A percentile compares a stretch with the other conserved stretches of the same genome.
phyloP scores from a whole-genome alignment of 1,284 basidiomycete species.

The Moniliella sp. region DNA sequence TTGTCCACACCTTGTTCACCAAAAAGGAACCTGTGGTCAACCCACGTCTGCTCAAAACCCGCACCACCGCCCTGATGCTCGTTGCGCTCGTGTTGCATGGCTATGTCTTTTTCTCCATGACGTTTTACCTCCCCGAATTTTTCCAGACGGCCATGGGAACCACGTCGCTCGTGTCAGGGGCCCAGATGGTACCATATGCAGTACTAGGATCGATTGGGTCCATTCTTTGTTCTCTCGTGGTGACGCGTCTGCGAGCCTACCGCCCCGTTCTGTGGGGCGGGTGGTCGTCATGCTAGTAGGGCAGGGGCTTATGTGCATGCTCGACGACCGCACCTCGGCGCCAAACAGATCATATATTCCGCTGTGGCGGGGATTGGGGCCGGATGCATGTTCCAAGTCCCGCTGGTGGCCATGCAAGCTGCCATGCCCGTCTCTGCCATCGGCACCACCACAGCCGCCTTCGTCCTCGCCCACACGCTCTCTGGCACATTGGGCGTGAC shows the following conservation, averaged over 20 bases:
- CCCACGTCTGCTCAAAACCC: conserved; percentile 54
- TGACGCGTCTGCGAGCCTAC: no score
- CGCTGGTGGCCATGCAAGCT: neutral
- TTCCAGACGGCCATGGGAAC: conserved; percentile 53
- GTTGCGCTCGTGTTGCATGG: no score
- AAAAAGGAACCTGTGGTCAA: conserved; percentile 53
- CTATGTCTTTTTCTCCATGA: no score
- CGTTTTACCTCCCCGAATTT: conserved; percentile 45
- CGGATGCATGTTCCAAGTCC: conserved; percentile 1
- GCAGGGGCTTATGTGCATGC: neutral
- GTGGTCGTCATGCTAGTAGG: neutral
- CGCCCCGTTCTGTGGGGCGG: no score
- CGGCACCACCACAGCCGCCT: conserved; percentile 1
- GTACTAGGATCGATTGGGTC: no score
- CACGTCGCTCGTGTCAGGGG: conserved; percentile 38
- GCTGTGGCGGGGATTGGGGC: neutral
- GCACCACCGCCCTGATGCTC: conserved; percentile 50
- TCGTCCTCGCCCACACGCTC: conserved; percentile 1
- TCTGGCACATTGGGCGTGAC: conserved; percentile 1
- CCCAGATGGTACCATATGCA: no score
- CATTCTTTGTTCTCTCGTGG: no score
- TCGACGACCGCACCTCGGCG: neutral
- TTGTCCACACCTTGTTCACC: conserved; percentile 49
- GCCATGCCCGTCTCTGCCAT: conserved; percentile 2
- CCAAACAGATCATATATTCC: neutral